Conservation (phyloP, 805 yeast genomes). For the Grigorovia transvaalensis region DNA sequence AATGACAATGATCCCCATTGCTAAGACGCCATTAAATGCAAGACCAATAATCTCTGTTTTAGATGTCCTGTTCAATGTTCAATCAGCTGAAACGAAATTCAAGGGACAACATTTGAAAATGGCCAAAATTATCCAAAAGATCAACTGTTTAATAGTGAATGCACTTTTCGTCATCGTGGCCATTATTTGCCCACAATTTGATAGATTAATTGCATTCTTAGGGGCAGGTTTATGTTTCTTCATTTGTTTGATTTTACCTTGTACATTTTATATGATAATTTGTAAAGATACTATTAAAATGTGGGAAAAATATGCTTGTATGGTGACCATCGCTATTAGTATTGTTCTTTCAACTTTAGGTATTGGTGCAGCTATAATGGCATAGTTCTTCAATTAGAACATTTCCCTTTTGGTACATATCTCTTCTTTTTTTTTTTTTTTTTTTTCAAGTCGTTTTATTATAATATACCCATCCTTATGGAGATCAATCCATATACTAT, state of each 20-base stretch:
- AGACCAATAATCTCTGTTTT: slow-evolving; percentile 70
- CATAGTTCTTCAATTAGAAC: too few relatives aligned
- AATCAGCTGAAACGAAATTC: slow-evolving; percentile 14
- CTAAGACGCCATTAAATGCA: slow-evolving; percentile 75
- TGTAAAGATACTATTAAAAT: slow-evolving; percentile 36
- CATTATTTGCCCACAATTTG: slow-evolving; percentile 65
- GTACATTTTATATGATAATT: slow-evolving; percentile 54
- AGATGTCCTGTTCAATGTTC: slow-evolving; percentile 40
- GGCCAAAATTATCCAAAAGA: slow-evolving; percentile 12
- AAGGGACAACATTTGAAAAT: slow-evolving; percentile 10
- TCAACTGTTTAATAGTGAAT: slow-evolving; percentile 41
- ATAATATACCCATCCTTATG: too few relatives aligned
- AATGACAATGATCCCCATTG: slow-evolving; percentile 74
- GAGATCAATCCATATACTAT: too few relatives aligned
- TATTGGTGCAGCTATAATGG: slow-evolving; percentile 41
- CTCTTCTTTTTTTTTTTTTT: background rate
- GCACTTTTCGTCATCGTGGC: slow-evolving; percentile 48
- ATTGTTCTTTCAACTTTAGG: slow-evolving; percentile 45
- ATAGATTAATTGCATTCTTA: slow-evolving; percentile 65
- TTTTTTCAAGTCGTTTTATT: too few relatives aligned
- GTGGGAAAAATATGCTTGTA: slow-evolving; percentile 33
- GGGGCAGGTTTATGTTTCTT: slow-evolving; percentile 76
- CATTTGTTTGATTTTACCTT: slow-evolving; percentile 70
- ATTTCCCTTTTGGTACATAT: too few relatives aligned
- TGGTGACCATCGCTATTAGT: slow-evolving; percentile 37